These are phyloP conservation scores for Hebeloma cylindrosporum DNA, from an alignment of 768 basidiomycete genomes.

Conservation along the genomic window DNA sequence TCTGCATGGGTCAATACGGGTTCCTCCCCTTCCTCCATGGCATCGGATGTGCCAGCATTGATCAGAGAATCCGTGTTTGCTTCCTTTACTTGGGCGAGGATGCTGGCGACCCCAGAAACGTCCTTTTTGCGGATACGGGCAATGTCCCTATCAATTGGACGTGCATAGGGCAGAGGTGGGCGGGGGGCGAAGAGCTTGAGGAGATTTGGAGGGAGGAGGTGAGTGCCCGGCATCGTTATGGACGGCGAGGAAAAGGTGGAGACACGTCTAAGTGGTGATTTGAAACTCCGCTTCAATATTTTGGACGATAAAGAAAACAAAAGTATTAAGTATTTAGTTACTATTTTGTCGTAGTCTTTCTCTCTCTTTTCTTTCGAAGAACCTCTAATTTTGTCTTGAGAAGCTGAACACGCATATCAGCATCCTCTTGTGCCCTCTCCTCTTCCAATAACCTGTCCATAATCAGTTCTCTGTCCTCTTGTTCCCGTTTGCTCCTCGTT, in stretches of 20 bases:
- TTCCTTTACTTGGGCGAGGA: conserved; percentile 75
- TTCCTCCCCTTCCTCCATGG: conserved; percentile 85
- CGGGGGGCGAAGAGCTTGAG: conserved; percentile 96
- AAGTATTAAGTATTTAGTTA: conserved; percentile 4
- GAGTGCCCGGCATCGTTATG: conserved; percentile 71
- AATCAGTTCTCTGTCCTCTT: conserved; percentile 78
- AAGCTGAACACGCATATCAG: conserved; percentile 67
- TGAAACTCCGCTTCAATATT: conserved; percentile 66
- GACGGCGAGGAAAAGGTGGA: conserved; percentile 25
- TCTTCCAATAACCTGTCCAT: conserved; percentile 86
- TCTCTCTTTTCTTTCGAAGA: conserved; percentile 41
- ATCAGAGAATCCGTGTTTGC: conserved; percentile 70
- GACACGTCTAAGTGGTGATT: conserved; percentile 59
- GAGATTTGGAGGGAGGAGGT: conserved; percentile 92
- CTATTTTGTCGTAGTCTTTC: conserved; percentile 1
- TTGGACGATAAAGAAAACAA: conserved; percentile 4
- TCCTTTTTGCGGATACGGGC: conserved; percentile 68
- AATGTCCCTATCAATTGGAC: conserved; percentile 83
- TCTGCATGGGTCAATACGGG: conserved; percentile 79
- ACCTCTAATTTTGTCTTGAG: conserved; percentile 69
- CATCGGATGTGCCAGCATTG: conserved; percentile 55
- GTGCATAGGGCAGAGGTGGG: conserved; percentile 82
- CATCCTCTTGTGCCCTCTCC: conserved; percentile 85
- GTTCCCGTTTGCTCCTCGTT: conserved; percentile 50
- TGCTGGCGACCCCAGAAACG: conserved; percentile 72